Base-by-base conservation (phyloP, 495 filamentous ascomycete genomes). In the Annulohypoxylon nitens region DNA sequence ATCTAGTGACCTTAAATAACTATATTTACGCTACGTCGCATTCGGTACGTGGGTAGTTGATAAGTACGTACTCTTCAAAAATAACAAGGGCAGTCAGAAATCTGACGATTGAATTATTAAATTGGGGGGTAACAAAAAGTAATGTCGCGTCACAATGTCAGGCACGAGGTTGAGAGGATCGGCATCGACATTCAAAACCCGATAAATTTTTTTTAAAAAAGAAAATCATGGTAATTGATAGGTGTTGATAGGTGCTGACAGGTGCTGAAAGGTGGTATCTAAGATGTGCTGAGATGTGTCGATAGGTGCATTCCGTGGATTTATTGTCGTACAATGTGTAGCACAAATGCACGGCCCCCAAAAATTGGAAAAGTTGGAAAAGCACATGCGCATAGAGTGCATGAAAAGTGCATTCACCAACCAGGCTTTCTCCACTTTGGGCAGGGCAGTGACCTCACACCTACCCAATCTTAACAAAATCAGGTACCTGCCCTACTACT, bases 381-480 rank as follows among this genome's bases (percentile, higher is more conserved):
- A 57, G 53, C 53, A 57, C 53, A 57, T 57, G 53, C 53, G 14
- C 30, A 18, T n/a, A 57, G 10, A 55, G 26, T 55, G 50, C 25
- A 25, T 4, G 50, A 54, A 54, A 34, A 34, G 51, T 57, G 30
- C 53, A 20, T 37, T 57, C 53, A 37, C 30, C 33, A 57, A 16
- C 33, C 59, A 61, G 47, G 2, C 11, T 0, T 67, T 67, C 67
- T 41, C 71, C 71, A 74, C 71, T 63, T 74, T 70, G 67, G 67
- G 67, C 62, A 67, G 67, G 50, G 58, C 54, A 67, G 67, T 74
- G 71, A 74, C 67, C 67, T 74, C 71, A 74, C 71, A 62, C 34
- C 54, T 70, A 74, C 71, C 67, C 71, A 74, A 74, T 74, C 58
- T 30, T 63, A 18, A 30, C 47, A 60, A 51, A 74, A 45, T 59